phyloP scores from a whole-genome alignment of 179 eudicot species.

The Dionaea muscipula region DNA sequence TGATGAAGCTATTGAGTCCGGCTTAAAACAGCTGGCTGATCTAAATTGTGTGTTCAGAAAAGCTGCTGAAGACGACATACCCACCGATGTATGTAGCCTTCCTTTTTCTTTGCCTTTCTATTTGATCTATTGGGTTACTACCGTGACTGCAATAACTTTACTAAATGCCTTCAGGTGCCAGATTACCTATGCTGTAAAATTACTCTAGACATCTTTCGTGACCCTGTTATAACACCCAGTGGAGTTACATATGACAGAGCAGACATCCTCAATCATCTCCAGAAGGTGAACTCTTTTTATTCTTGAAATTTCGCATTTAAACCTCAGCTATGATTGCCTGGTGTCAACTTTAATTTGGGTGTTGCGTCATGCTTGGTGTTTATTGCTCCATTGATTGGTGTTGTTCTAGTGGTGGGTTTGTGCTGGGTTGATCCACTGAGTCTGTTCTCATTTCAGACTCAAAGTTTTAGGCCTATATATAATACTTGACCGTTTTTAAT shows the following conservation, averaged over 20 bases:
- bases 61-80: constrained; percentile 58
- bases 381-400: too few relatives aligned
- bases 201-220: constrained; percentile 76
- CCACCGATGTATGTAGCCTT: constrained; percentile 42
- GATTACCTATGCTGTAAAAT: constrained; percentile 78
- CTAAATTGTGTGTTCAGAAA: constrained; percentile 38
- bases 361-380: too few relatives aligned
- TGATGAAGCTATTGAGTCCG: constrained; percentile 21
- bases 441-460: too few relatives aligned
- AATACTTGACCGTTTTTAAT: too few relatives aligned
- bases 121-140: not conserved
- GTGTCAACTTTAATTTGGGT: not conserved
- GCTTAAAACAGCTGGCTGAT: constrained; percentile 36
- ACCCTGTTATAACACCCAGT: constrained; percentile 90
- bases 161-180: constrained; percentile 58
- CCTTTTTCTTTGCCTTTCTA: not conserved
- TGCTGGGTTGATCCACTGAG: too few relatives aligned
- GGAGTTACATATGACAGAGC: constrained; percentile 90
- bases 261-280: constrained; percentile 67
- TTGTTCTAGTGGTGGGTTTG: too few relatives aligned
- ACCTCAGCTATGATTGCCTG: too few relatives aligned
- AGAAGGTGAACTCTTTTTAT: constrained; percentile 35
- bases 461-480: too few relatives aligned
- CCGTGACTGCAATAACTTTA: too few relatives aligned
- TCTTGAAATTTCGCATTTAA: not conserved